A percentile compares a stretch with the other conserved stretches of the same genome.
Conservation (phyloP, 2,329 filamentous ascomycete genomes). For the Zarea fungicola region DNA sequence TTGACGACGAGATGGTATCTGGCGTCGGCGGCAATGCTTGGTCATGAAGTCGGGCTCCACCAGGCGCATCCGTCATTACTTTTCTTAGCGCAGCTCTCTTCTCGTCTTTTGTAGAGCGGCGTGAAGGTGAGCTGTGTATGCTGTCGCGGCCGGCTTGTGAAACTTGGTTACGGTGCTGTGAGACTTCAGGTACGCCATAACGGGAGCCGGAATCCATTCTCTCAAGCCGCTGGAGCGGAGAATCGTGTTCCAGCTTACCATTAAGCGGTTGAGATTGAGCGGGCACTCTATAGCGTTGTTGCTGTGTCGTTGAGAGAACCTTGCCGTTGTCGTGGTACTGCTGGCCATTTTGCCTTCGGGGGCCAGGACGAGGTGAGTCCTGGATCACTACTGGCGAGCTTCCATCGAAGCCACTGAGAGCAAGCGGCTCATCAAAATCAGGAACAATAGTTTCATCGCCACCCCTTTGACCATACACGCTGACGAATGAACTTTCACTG, state of each 20-base stretch:
- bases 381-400: conserved; percentile 11
- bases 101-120: conserved; percentile 35
- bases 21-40: conserved; percentile 52
- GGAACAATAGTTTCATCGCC: conserved; percentile 20
- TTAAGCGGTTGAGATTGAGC: conserved; percentile 36
- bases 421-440: conserved; percentile 26
- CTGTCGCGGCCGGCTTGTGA: conserved; percentile 12
- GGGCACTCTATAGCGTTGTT: neutral
- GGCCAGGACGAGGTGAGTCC: neutral
- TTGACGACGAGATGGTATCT: conserved; percentile 54
- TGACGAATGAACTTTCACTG: conserved; percentile 63
- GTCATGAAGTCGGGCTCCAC: conserved; percentile 35
- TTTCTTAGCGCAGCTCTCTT: conserved; percentile 44
- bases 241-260: conserved; percentile 39
- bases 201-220: conserved; percentile 28
- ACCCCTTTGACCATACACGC: conserved; percentile 52
- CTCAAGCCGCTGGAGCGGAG: conserved; percentile 48
- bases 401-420: conserved; percentile 23
- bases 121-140: conserved; percentile 18
- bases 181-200: neutral
- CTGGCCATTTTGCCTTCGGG: conserved; percentile 10
- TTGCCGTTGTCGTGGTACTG: neutral
- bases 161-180: neutral
- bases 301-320: neutral
- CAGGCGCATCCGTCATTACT: conserved; percentile 43